A percentile compares a stretch with the other conserved stretches of the same genome.
Evolutionary conservation across 164 flowering plant genomes (phyloP).

Genomic region (Brasenia schreberi): DNA sequence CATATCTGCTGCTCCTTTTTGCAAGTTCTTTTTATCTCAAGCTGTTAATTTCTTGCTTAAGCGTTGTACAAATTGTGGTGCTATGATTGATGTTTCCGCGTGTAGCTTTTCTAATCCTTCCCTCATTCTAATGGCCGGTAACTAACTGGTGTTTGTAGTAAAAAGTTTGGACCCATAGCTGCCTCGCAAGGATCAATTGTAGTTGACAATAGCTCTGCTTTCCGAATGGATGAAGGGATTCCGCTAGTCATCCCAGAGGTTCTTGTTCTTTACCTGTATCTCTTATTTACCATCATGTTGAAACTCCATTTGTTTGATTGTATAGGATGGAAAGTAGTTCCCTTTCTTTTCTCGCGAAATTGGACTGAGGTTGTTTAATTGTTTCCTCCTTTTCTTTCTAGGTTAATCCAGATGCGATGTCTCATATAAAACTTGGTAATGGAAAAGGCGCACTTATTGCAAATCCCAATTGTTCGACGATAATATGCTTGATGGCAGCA

Average conservation of each 20-base stretch:
- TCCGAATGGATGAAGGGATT: conserved; percentile 73
- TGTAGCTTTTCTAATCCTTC: too few species aligned
- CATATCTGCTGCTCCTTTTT: too few species aligned
- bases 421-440: conserved; percentile 42
- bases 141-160: conserved; percentile 21
- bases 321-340: too few species aligned
- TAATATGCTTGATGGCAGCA: conserved; percentile 93
- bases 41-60: too few species aligned
- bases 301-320: too few species aligned
- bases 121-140: too few species aligned
- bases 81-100: too few species aligned
- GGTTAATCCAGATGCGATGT: conserved; percentile 90
- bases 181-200: conserved; percentile 60
- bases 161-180: conserved; percentile 78
- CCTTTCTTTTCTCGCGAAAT: too few species aligned
- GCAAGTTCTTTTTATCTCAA: too few species aligned
- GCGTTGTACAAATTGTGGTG: too few species aligned
- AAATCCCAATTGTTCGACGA: conserved; percentile 96
- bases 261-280: neutral
- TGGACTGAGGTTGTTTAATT: too few species aligned
- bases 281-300: neutral
- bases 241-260: conserved; percentile 84
- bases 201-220: conserved; percentile 95
- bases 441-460: conserved; percentile 88
- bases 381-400: neutral